Evolutionary conservation across 139 green algal species (phyloP).

Genomic region (Haematococcus sp.): DNA sequence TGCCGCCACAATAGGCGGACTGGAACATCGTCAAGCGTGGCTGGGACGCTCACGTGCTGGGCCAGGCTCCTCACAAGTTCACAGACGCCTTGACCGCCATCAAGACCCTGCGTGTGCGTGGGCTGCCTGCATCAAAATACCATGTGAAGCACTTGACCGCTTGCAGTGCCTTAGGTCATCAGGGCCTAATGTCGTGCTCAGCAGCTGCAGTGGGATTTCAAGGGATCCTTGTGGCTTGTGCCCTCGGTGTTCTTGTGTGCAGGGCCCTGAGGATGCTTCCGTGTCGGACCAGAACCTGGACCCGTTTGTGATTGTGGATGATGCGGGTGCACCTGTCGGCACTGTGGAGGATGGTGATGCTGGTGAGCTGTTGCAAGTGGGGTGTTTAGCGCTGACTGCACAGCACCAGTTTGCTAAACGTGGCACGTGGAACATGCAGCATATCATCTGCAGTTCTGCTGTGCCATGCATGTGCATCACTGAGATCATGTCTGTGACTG

Average conservation of each 20-base stretch:
- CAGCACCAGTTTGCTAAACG: no score
- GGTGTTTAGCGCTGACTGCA: no score
- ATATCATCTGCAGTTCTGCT: no score
- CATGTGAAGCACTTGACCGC: background rate
- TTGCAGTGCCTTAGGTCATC: background rate
- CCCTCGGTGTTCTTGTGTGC: background rate
- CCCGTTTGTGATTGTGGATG: conserved; percentile 87
- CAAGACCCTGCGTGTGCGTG: conserved; percentile 58
- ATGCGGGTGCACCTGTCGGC: conserved; percentile 79
- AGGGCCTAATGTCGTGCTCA: background rate
- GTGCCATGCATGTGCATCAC: no score
- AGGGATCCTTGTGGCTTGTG: background rate
- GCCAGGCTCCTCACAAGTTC: conserved; percentile 82
- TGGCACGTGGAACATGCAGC: no score
- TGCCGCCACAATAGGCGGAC: no score
- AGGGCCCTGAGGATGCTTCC: conserved; percentile 53
- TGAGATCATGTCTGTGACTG: no score
- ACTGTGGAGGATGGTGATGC: conserved; percentile 87
- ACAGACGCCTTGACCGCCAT: conserved; percentile 72
- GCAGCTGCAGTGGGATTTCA: background rate
- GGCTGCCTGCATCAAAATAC: background rate
- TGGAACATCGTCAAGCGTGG: conserved; percentile 94
- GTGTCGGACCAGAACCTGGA: conserved; percentile 83
- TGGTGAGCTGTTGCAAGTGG: conserved; percentile 2
- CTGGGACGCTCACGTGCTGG: conserved; percentile 90